These are phyloP conservation scores for Ganoderma meredithae DNA, from an alignment of 1,284 basidiomycete genomes.

Conservation along the genomic window DNA sequence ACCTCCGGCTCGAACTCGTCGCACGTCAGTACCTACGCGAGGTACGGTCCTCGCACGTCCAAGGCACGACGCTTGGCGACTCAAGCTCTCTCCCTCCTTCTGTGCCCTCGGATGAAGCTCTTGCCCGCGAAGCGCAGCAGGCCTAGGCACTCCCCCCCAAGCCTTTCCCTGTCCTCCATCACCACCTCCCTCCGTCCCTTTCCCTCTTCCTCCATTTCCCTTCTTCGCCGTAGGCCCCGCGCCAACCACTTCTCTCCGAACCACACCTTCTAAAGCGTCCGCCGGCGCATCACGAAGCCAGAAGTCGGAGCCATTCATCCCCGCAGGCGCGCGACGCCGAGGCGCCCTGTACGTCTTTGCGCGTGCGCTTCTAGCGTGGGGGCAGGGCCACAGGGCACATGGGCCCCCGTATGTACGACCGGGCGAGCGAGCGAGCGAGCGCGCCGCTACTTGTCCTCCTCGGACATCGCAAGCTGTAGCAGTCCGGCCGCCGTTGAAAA, in stretches of 20 bases:
- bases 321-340: background rate
- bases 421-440: background rate
- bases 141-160: no score
- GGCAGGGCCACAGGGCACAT: background rate
- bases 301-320: background rate
- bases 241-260: conserved; percentile 3
- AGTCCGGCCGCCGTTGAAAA: no score
- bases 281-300: conserved; percentile 6
- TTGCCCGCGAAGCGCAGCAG: background rate
- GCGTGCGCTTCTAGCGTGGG: conserved; percentile 1
- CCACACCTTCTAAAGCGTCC: conserved; percentile 6
- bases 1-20: background rate
- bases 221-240: background rate
- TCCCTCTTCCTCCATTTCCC: no score
- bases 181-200: no score
- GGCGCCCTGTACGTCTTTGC: conserved; percentile 2
- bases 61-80: background rate
- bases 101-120: background rate
- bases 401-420: background rate
- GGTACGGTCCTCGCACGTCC: background rate
- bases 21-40: background rate
- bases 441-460: background rate
- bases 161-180: no score
- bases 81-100: background rate
- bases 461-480: background rate